Base-by-base conservation (phyloP, 345 rosid species). In the Conringia planisiliqua region DNA sequence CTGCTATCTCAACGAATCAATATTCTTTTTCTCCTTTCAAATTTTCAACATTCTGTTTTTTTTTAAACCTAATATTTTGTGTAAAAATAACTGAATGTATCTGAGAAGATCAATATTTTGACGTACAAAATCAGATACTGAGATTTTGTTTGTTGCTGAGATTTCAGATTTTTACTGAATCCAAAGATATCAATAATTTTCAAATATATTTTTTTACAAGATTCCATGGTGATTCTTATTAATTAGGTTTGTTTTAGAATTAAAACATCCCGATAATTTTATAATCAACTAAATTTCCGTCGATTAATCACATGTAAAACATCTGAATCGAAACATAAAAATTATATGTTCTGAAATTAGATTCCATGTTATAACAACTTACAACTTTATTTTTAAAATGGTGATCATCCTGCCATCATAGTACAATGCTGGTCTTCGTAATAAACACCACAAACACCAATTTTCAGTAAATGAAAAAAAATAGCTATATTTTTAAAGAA, bases 1-100 rank as follows among this genome's bases (percentile, higher is more conserved):
- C 75, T 77, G 35, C 55, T 32, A 14, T 71, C 72, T 52, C 42
- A 29, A 64, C 76, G 68, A 65, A 47, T 70, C 65, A 54, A 76
- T 29, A 56, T 56, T 61, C 29, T 9, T 16, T 66, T 24, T 47
- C 26, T 40, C 2, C 18, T 1, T 10, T 11, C 4, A 5, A 1
- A 2, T 22, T 24, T 16, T 1, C 36, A 58, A 46, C 7, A 27
- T 63, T 64, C 36, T 14, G 11, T n/a, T 5, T 29, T 7, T n/a
- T 47, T 9, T 10, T 0, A 61, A 50, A 36, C 3, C 18, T 5
- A 40, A 42, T 16, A 33, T 9, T 3, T 55, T 14, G 3, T 3
- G 38, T 39, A 4, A 54, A 40, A 10, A 17, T 33, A 38, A n/a
- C n/a, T n/a, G n/a, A n/a, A n/a, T n/a, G n/a, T 10, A n/a, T 38